These are phyloP conservation scores for Phlyctochytrium arcticum DNA, from an alignment of 192 early-diverging fungal genomes.

Conservation along the genomic window DNA sequence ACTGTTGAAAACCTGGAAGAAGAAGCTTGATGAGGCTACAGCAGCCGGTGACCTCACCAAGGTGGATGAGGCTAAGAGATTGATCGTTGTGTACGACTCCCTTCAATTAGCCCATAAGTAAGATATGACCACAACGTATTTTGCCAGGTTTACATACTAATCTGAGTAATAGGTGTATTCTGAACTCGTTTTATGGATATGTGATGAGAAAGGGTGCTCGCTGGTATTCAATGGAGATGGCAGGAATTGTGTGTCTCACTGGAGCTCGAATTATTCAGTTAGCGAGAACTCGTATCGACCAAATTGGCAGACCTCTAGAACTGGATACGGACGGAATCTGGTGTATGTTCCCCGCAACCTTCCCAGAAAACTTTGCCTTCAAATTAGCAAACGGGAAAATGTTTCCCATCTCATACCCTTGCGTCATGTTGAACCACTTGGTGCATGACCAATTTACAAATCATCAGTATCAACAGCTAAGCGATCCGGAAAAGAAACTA, in stretches of 20 bases:
- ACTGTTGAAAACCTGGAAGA: conserved; percentile 87
- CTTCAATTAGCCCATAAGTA: conserved; percentile 98
- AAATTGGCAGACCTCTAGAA: conserved; percentile 90
- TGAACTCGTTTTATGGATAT: conserved; percentile 96
- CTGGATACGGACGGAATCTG: conserved; percentile 99
- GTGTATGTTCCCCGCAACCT: conserved; percentile 89
- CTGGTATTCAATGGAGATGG: conserved; percentile 99
- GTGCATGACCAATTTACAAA: conserved; percentile 96
- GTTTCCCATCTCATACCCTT: conserved; percentile 90
- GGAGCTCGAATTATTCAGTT: conserved; percentile 97
- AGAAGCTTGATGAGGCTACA: conserved; percentile 69
- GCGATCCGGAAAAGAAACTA: conserved; percentile 46
- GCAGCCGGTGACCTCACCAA: conserved; percentile 59
- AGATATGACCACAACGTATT: neutral
- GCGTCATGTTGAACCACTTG: conserved; percentile 96
- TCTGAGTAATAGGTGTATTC: conserved; percentile 30
- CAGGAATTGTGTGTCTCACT: conserved; percentile 95
- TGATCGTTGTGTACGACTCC: conserved; percentile 95
- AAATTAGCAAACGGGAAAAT: conserved; percentile 74
- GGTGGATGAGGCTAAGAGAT: conserved; percentile 81
- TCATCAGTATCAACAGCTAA: conserved; percentile 84
- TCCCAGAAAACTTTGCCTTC: conserved; percentile 92
- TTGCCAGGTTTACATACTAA: conserved; percentile 5
- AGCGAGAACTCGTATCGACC: conserved; percentile 87
- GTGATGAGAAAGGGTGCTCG: conserved; percentile 98